A percentile compares a stretch with the other conserved stretches of the same genome.
phyloP scores from a whole-genome alignment of 345 rosid species.

The Erysimum cheiranthoides region DNA sequence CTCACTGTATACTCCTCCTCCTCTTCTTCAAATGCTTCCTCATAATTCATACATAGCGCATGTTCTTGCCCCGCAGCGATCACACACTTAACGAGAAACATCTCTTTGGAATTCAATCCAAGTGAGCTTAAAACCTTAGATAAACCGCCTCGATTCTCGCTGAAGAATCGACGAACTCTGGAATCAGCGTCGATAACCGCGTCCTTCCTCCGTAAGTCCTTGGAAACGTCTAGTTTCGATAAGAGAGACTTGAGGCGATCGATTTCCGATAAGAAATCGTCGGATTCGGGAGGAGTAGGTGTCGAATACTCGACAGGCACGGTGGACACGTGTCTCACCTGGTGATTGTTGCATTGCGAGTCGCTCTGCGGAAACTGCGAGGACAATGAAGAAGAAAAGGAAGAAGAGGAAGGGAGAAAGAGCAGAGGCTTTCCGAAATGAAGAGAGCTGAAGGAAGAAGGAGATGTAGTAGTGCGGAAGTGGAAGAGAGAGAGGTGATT shows the following conservation, averaged over 20 bases:
- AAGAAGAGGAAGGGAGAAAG: conserved; percentile 41
- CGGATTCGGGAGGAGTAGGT: conserved; percentile 65
- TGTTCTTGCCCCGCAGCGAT: conserved; percentile 90
- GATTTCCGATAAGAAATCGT: conserved; percentile 67
- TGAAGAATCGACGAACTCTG: conserved; percentile 59
- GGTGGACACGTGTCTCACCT: conserved; percentile 62
- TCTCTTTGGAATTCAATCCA: conserved; percentile 53
- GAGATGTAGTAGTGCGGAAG: conserved; percentile 38
- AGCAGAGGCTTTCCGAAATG: conserved; percentile 42
- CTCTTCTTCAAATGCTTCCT: conserved; percentile 41
- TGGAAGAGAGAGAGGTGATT: conserved; percentile 44
- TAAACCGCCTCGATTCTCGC: conserved; percentile 41
- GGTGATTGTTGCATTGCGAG: conserved; percentile 30
- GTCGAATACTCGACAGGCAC: conserved; percentile 70
- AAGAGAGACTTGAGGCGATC: conserved; percentile 68
- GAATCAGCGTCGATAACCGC: conserved; percentile 57
- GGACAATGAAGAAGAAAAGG: conserved; percentile 30
- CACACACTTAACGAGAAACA: conserved; percentile 72
- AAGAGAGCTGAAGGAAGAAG: conserved; percentile 35
- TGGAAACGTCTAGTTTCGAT: conserved; percentile 52
- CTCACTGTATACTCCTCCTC: conserved; percentile 50
- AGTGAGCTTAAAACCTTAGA: conserved; percentile 49
- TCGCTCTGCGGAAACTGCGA: conserved; percentile 19
- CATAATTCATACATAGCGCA: conserved; percentile 55
- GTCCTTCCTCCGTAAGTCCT: conserved; percentile 49